Evolutionary conservation across 371 early-diverging fungal genomes (phyloP), one percentile per base, ranked within the genome.

Genomic region (Rhizopus stolonifer): DNA sequence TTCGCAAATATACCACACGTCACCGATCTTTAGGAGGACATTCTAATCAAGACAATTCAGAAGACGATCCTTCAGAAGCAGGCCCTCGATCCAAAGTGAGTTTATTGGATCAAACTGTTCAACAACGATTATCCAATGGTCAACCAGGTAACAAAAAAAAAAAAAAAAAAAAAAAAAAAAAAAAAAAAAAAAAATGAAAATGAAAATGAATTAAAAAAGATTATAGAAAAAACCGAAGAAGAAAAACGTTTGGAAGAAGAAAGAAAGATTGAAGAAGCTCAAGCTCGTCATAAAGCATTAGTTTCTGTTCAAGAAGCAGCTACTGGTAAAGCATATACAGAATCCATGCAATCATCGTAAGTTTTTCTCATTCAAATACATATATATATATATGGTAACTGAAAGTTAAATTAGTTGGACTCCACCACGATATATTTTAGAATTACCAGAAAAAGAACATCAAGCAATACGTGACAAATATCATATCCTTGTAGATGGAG

Each of bases 301-400:
- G 85, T 89, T 2, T 92, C 93, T 13, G 94, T 84, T 19, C 81
- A 83, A 50, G 96, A 96, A 67, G 79, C 94, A 32, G 95, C 96
- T 0, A 72, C 87, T 49, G 95, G 92, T 33, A 87, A 92, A 13
- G 75, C 76, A 6, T 96, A 96, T 65, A 89, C 82, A 9, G 90
- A 94, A 40, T 80, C 96, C 7, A 85, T 96, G 80, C 83, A 76
- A 46, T 86, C 93, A 3, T 84, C 82, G 81, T 83, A 71, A 47
- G 54, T 52, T 17, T 26, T 46, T 21, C 14, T 22, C n/a, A n/a
- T n/a, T n/a, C n/a, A n/a, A n/a, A n/a, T n/a, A n/a, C n/a, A n/a
- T n/a, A n/a, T n/a, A n/a, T n/a, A n/a, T n/a, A n/a, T n/a, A n/a
- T n/a, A n/a, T n/a, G n/a, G n/a, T n/a, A n/a, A n/a, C n/a, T n/a